A percentile compares a stretch with the other conserved stretches of the same genome.
Conservation (phyloP, 2,329 filamentous ascomycete genomes). For the Beauveria asiatica region DNA sequence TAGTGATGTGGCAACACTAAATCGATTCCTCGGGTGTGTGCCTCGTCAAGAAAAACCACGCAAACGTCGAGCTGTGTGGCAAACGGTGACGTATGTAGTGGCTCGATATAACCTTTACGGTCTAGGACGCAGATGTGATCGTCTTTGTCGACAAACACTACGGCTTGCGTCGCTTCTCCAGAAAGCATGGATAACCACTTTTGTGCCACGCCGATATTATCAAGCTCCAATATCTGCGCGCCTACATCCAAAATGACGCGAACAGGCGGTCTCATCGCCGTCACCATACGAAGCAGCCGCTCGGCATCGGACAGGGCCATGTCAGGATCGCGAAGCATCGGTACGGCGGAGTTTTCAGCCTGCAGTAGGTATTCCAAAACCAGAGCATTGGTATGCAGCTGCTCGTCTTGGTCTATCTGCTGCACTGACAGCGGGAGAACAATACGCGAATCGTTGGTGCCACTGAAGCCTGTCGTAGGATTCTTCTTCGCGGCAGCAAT, state of each 20-base stretch:
- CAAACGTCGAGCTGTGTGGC: slow-evolving; percentile 47
- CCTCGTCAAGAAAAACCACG: slow-evolving; percentile 61
- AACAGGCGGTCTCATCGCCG: slow-evolving; percentile 20
- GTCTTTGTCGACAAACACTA: slow-evolving; percentile 48
- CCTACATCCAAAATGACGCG: slow-evolving; percentile 64
- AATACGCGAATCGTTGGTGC: slow-evolving; percentile 54
- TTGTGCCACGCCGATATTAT: slow-evolving; percentile 44
- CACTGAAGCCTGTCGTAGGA: slow-evolving; percentile 58
- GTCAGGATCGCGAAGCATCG: not conserved
- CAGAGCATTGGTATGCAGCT: slow-evolving; percentile 59
- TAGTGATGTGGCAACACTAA: slow-evolving; percentile 50
- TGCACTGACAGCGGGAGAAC: slow-evolving; percentile 47
- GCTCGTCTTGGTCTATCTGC: slow-evolving; percentile 17
- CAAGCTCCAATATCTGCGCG: slow-evolving; percentile 57
- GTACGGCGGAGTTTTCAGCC: slow-evolving; percentile 37
- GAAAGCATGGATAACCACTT: slow-evolving; percentile 37
- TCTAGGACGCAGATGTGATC: slow-evolving; percentile 49
- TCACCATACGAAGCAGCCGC: slow-evolving; percentile 30
- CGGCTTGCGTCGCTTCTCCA: slow-evolving; percentile 17
- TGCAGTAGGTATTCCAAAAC: slow-evolving; percentile 53
- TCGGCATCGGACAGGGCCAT: slow-evolving; percentile 20
- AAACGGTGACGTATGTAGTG: slow-evolving; percentile 51
- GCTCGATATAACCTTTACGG: slow-evolving; percentile 35
- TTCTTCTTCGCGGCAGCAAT: slow-evolving; percentile 38
- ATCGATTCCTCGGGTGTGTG: slow-evolving; percentile 63